Base-by-base conservation (phyloP, 768 basidiomycete genomes). In the Glaciozyma antarctica region DNA sequence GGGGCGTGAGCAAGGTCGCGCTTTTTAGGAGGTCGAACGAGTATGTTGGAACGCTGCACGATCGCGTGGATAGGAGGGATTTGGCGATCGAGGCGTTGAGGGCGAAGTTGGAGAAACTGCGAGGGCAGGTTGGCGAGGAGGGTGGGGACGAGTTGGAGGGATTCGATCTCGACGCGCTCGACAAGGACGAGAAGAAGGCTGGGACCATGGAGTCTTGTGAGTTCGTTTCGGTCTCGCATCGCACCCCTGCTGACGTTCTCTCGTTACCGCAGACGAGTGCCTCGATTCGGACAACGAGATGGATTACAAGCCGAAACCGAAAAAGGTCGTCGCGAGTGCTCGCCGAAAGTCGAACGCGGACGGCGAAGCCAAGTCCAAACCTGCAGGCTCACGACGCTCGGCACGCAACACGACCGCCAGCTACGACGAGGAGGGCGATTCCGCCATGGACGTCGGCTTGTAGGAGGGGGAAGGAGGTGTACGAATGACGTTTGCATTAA, bases 1-100 rank as follows among this genome's bases (percentile, higher is more conserved):
- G 71, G 60, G 74, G 72, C n/a, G 69, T 75, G 19, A 71, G 69
- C 62, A 75, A 75, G 47, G 74, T 75, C 26, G 73, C 73, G 12
- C 63, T 74, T 2, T 30, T 74, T 21, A 58, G 73, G 26, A 63
- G 71, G 32, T 69, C 66, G 52, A 74, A 74, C 63, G 73, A 74
- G 68, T 74, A 73, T 52, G 60, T 74, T 41, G 65, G 47, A 7
- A 72, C 71, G 47, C 61, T 73, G 9, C 64, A 64, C 19, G 72
- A 72, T 53, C 45, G 73, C 16, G 58, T 72, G 32, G 71, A 70
- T 21, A 43, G 69, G 24, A 59, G 70, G 0, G 73, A 72, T 43
- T 4, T 41, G 6, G 71, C 66, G 10, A 71, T 71, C 51, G 19
- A 47, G 30, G 53, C 59, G 26, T 41, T 72, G 51, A 24, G 72